Conservation (phyloP, 306 rosid genomes). For the Argentina anserina region DNA sequence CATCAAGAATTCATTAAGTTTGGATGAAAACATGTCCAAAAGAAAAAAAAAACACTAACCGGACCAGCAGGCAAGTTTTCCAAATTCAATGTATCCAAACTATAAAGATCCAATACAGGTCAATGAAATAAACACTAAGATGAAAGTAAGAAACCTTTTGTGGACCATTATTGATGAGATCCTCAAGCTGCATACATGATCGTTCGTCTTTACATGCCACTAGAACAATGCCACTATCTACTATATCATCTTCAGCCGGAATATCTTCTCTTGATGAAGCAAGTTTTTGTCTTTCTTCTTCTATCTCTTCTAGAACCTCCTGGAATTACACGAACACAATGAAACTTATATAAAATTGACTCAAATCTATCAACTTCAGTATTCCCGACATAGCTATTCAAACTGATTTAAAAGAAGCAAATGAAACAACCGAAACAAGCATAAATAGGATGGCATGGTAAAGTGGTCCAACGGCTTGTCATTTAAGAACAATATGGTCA, state of each 20-base stretch:
- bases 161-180: constrained; percentile 55
- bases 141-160: constrained; percentile 48
- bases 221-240: constrained; percentile 60
- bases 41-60: neutral
- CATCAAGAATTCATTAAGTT: neutral
- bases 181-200: constrained; percentile 91
- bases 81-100: neutral
- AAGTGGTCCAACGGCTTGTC: neutral
- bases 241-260: constrained; percentile 48
- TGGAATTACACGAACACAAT: constrained; percentile 24
- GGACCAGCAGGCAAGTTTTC: neutral
- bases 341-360: constrained; percentile 25
- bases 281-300: constrained; percentile 63
- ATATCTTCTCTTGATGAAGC: constrained; percentile 45
- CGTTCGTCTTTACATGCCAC: constrained; percentile 97
- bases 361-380: constrained; percentile 18
- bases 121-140: constrained; percentile 6
- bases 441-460: neutral
- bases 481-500: constrained; percentile 20
- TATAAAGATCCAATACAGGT: neutral
- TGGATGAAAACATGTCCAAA: neutral
- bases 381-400: constrained; percentile 19
- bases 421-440: constrained; percentile 13
- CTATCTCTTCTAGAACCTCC: constrained; percentile 96
- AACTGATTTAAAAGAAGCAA: constrained; percentile 7